These are phyloP conservation scores for Xylariaceae sp. DNA, from an alignment of 2,329 filamentous ascomycete genomes.

Conservation along the genomic window DNA sequence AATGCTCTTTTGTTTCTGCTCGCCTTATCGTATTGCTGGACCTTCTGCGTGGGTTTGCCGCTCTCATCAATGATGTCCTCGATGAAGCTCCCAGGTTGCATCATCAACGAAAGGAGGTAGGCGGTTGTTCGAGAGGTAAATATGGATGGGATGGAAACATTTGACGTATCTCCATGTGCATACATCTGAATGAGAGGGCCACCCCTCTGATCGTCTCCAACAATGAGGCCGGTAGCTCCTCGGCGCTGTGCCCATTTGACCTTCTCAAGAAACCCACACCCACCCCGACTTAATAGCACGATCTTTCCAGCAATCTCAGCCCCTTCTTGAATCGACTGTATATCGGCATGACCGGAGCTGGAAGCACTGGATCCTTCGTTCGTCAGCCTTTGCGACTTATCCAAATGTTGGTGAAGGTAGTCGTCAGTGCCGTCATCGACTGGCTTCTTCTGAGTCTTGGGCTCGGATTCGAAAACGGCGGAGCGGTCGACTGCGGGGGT, in stretches of 20 bases:
- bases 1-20: slow-evolving; percentile 46
- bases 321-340: slow-evolving; percentile 87
- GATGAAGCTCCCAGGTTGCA: slow-evolving; percentile 71
- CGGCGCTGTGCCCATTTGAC: slow-evolving; percentile 95
- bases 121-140: slow-evolving; percentile 96
- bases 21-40: slow-evolving; percentile 54
- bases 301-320: slow-evolving; percentile 94
- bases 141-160: slow-evolving; percentile 89
- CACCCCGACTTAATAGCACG: slow-evolving; percentile 87
- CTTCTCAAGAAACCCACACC: slow-evolving; percentile 96
- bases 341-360: slow-evolving; percentile 75
- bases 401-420: slow-evolving; percentile 68
- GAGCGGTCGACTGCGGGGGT: slow-evolving; percentile 41
- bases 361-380: slow-evolving; percentile 44
- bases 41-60: slow-evolving; percentile 60
- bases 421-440: slow-evolving; percentile 83
- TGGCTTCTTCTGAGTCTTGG: slow-evolving; percentile 40
- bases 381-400: slow-evolving; percentile 40
- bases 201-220: slow-evolving; percentile 90
- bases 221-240: slow-evolving; percentile 87
- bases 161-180: slow-evolving; percentile 93
- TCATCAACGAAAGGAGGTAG: slow-evolving; percentile 86
- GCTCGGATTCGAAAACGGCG: slow-evolving; percentile 30
- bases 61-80: slow-evolving; percentile 66
- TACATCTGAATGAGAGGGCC: slow-evolving; percentile 96